These are phyloP conservation scores for Apophysomyces elegans DNA, from an alignment of 371 early-diverging fungal genomes.

Conservation along the genomic window DNA sequence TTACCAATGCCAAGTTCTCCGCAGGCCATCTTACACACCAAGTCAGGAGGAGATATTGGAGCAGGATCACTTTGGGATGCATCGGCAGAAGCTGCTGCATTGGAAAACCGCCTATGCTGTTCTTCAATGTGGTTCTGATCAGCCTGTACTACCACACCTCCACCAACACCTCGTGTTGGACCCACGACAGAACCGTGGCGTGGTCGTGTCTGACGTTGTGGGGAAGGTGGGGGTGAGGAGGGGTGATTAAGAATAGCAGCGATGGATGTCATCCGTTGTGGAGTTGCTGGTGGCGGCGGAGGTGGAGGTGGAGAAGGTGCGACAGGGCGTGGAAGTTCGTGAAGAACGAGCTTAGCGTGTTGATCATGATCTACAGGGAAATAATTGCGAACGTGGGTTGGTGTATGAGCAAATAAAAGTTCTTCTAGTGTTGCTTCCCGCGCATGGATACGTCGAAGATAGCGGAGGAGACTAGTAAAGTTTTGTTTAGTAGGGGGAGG, in stretches of 20 bases:
- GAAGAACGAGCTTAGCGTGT: conserved; percentile 14
- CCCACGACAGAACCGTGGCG: conserved; percentile 18
- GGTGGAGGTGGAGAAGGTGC: conserved; percentile 23
- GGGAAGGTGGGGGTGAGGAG: not conserved
- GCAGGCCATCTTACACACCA: conserved; percentile 57
- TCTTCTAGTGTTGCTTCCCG: conserved; percentile 58
- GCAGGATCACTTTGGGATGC: conserved; percentile 20
- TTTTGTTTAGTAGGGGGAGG: too few relatives aligned
- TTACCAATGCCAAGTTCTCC: conserved; percentile 58
- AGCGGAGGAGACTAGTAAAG: conserved; percentile 49
- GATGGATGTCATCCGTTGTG: conserved; percentile 35
- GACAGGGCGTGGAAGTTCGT: conserved; percentile 5
- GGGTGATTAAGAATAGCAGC: conserved; percentile 38
- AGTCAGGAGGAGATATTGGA: conserved; percentile 45
- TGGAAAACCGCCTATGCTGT: conserved; percentile 35
- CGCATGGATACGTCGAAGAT: conserved; percentile 55
- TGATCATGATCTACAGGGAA: conserved; percentile 17
- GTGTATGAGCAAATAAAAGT: conserved; percentile 54
- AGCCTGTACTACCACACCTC: conserved; percentile 35
- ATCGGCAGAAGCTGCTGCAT: conserved; percentile 20
- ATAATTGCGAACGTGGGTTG: conserved; percentile 61
- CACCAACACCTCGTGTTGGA: conserved; percentile 39
- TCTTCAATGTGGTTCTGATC: conserved; percentile 29
- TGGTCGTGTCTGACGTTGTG: not conserved
- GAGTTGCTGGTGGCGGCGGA: not conserved